Evolutionary conservation across 805 yeast species (phyloP).

Genomic region (Grigorovia humatica): DNA sequence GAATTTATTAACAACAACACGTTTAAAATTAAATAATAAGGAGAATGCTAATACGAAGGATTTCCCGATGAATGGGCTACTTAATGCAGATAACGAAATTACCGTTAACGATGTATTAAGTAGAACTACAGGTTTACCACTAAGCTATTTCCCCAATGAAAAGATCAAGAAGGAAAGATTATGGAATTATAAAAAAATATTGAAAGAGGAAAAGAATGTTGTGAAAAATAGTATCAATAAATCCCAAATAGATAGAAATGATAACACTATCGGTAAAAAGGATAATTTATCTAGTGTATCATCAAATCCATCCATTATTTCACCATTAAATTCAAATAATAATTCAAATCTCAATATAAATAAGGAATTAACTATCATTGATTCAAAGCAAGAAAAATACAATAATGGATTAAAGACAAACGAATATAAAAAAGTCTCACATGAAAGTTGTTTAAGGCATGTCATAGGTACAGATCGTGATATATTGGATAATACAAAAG

Average conservation of each 20-base stretch:
- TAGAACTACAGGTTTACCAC: slow-evolving; percentile 60
- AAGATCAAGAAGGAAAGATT: slow-evolving; percentile 47
- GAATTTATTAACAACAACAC: neutral
- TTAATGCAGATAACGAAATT: neutral
- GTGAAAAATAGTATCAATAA: slow-evolving; percentile 1
- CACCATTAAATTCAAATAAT: neutral
- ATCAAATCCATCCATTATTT: neutral
- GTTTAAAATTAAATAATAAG: neutral
- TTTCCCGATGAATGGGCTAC: neutral
- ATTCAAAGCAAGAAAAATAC: neutral
- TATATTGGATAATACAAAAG: neutral
- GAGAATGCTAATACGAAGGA: neutral
- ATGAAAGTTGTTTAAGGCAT: slow-evolving; percentile 24
- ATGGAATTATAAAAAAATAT: slow-evolving; percentile 35
- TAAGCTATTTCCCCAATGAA: slow-evolving; percentile 56
- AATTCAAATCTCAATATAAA: neutral
- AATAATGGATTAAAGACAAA: slow-evolving; percentile 22
- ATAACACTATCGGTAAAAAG: neutral
- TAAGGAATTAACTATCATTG: neutral
- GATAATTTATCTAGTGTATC: neutral
- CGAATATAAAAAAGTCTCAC: slow-evolving; percentile 28
- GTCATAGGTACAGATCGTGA: neutral
- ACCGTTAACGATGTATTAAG: slow-evolving; percentile 34
- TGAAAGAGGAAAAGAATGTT: neutral
- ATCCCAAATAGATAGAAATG: neutral